phyloP scores from a whole-genome alignment of 352 stramenopile genomes.

The Phytophthora syringae region DNA sequence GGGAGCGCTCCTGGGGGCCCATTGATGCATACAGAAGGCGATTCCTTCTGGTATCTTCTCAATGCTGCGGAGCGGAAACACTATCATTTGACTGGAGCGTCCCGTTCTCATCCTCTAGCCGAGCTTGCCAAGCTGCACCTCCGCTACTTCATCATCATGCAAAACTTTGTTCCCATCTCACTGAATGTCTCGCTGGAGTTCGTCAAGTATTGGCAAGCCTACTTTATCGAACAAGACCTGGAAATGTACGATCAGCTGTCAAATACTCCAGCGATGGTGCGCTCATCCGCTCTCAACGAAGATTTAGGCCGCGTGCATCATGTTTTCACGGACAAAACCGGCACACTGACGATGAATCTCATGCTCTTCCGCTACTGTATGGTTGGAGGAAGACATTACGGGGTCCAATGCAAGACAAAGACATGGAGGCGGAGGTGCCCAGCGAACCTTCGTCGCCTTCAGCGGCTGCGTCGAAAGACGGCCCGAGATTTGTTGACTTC shows the following conservation, averaged over 20 bases:
- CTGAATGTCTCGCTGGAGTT: constrained; percentile 99
- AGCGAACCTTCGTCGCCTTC: constrained; percentile 1
- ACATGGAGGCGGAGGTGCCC: constrained; percentile 41
- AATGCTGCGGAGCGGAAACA: constrained; percentile 22
- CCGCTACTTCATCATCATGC: constrained; percentile 97
- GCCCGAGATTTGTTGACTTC: constrained; percentile 65
- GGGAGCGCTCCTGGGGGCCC: constrained; percentile 63
- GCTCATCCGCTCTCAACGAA: constrained; percentile 90
- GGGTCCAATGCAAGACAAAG: constrained; percentile 68
- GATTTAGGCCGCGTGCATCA: constrained; percentile 92
- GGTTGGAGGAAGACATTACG: constrained; percentile 93
- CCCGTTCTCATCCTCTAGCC: constrained; percentile 48
- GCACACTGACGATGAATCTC: constrained; percentile 95
- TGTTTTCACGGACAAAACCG: constrained; percentile 96
- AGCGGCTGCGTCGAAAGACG: constrained; percentile 5
- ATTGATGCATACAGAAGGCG: constrained; percentile 71
- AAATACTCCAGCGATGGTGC: constrained; percentile 87
- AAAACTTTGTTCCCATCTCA: constrained; percentile 98
- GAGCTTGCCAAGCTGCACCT: constrained; percentile 87
- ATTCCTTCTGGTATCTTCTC: constrained; percentile 75
- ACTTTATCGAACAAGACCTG: constrained; percentile 94
- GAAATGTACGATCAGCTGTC: constrained; percentile 92
- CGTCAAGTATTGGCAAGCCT: constrained; percentile 95
- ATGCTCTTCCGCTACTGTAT: constrained; percentile 97
- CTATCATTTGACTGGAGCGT: constrained; percentile 12